Base-by-base conservation (phyloP, 1,284 basidiomycete species). In the Marasmius sp. region DNA sequence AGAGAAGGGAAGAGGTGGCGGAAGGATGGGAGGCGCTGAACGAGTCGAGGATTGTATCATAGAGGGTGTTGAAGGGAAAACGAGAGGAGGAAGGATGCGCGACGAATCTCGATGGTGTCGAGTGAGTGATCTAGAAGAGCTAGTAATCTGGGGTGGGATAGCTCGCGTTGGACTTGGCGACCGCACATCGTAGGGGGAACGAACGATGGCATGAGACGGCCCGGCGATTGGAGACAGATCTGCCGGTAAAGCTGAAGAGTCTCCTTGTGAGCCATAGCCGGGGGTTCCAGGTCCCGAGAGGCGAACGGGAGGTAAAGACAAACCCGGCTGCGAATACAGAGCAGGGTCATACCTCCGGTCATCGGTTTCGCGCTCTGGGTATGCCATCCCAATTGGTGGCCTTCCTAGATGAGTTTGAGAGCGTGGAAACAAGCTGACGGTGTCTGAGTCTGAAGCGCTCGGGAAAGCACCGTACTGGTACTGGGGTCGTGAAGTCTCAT, bases 251-350 rank as follows among this genome's bases (percentile, higher is more conserved):
- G 47, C 58, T 20, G 34, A 43, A 6, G 57, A 36, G 12, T 55
- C 48, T 61, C 61, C 27, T 39, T 49, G 18, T 8, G 39, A 20
- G 16, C 45, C 51, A 43, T 60, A 70, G 38, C 85, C 85, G 56
- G 86, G 84, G 66, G 88, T 81, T 5, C 85, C 87, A 55, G 86
- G 86, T 12, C 87, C 87, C 27, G 85, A 79, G n/a, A 88, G 70
- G 52, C 80, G 72, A 37, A 74, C 59, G 27, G 72, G 74, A 10
- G 71, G 67, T 52, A 80, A 78, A 61, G 50, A 37, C 34, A 18
- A 36, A 6, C 14, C 66, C 57, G 47, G 61, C 63, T 6, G n/a
- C 22, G 62, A 34, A 38, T 48, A 16, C 45, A n/a, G 36, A 16
- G 39, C 45, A 3, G 51, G 53, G 20, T 59, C 57, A 14, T 37